Evolutionary conservation across 495 filamentous ascomycete species (phyloP).

Genomic region (Aspergillus sparsus): DNA sequence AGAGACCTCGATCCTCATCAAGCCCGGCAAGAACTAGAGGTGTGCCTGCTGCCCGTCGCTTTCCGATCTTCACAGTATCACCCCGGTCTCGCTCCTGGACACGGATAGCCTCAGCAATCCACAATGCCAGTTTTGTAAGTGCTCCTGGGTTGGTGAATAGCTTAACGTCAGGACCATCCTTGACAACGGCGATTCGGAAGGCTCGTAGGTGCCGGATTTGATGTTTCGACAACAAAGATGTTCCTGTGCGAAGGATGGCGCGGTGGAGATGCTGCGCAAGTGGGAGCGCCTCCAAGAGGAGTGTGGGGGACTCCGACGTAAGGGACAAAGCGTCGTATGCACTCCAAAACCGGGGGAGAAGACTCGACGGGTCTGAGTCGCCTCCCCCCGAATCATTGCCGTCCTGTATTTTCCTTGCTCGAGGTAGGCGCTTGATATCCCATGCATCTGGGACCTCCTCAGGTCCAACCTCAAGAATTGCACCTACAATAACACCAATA

Average conservation of each 20-base stretch:
- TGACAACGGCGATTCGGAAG: slow-evolving; percentile 94
- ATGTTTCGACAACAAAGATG: slow-evolving; percentile 84
- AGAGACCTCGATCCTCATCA: slow-evolving; percentile 85
- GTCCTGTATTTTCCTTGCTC: slow-evolving; percentile 31
- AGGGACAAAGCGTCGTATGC: slow-evolving; percentile 81
- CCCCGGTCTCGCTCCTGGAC: slow-evolving; percentile 83
- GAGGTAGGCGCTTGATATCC: slow-evolving; percentile 39
- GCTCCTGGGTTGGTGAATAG: slow-evolving; percentile 91
- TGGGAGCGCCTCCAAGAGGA: slow-evolving; percentile 70
- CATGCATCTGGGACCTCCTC: slow-evolving; percentile 38
- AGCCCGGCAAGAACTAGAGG: slow-evolving; percentile 87
- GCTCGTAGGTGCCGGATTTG: slow-evolving; percentile 89
- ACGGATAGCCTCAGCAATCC: slow-evolving; percentile 89
- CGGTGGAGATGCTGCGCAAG: slow-evolving; percentile 86
- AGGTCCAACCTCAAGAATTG: slow-evolving; percentile 85
- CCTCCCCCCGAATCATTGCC: slow-evolving; percentile 33
- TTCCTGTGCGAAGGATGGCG: slow-evolving; percentile 91
- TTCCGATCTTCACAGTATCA: slow-evolving; percentile 65
- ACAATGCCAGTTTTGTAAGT: slow-evolving; percentile 86
- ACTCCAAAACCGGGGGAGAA: slow-evolving; percentile 76
- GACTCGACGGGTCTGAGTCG: slow-evolving; percentile 40
- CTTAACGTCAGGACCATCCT: slow-evolving; percentile 85
- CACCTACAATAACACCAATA: slow-evolving; percentile 84
- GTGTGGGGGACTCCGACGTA: slow-evolving; percentile 45
- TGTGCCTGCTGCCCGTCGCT: slow-evolving; percentile 58